These are phyloP conservation scores for Trichomonascaceae sp. DNA, from an alignment of 1,139 yeast species.

Conservation along the genomic window DNA sequence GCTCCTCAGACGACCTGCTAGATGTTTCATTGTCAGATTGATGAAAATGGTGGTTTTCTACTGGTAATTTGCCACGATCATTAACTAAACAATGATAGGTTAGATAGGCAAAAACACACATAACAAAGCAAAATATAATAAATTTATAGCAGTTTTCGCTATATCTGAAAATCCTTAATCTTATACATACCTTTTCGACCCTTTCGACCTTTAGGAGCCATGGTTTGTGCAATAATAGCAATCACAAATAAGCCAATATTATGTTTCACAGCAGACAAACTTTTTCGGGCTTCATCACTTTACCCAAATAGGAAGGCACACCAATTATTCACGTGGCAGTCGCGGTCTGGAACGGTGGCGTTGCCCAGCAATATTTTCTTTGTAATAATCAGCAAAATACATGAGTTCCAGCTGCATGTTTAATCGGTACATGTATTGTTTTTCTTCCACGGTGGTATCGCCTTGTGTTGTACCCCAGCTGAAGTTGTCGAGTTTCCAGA, in stretches of 20 bases:
- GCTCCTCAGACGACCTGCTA: neutral
- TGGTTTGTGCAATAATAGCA: neutral
- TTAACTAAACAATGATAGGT: neutral
- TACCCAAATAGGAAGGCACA: neutral
- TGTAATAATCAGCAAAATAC: slow-evolving; percentile 4
- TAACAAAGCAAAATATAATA: neutral
- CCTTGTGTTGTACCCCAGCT: slow-evolving; percentile 81
- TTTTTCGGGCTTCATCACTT: neutral
- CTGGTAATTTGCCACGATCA: neutral
- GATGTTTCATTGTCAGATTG: neutral
- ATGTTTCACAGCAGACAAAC: neutral
- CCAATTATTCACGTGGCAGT: neutral
- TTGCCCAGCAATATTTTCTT: neutral
- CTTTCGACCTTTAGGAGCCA: neutral
- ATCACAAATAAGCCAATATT: neutral
- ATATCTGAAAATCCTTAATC: neutral
- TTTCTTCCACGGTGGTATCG: slow-evolving; percentile 1
- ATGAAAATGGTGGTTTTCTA: neutral
- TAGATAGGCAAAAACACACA: neutral
- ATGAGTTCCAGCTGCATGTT: slow-evolving; percentile 4
- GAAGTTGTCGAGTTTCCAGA: slow-evolving; percentile 92
- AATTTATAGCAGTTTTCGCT: neutral
- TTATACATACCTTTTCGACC: neutral
- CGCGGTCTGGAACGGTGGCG: neutral
- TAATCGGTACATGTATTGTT: neutral